Percentiles rank a stretch among this genome's conserved stretches.
phyloP scores from a whole-genome alignment of 495 filamentous ascomycete species.

The Aspergillus egyptiacus region DNA sequence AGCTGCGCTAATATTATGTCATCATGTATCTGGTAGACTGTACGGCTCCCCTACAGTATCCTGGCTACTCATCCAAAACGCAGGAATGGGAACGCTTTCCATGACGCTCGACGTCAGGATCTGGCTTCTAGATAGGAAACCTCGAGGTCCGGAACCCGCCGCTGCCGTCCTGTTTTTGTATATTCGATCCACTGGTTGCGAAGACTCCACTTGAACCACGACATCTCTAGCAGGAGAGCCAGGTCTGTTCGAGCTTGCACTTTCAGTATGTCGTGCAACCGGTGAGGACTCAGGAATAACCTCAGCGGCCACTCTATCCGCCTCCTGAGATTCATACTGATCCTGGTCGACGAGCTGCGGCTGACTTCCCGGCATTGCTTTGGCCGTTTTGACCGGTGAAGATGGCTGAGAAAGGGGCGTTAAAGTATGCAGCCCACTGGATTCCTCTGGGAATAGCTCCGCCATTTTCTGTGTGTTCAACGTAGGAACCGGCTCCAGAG shows the following conservation, averaged over 20 bases:
- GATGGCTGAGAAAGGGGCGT: constrained; percentile 6
- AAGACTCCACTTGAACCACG: constrained; percentile 42
- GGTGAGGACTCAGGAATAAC: constrained; percentile 42
- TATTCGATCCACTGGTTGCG: constrained; percentile 35
- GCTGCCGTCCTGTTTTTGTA: constrained; percentile 6
- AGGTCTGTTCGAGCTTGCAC: constrained; percentile 3
- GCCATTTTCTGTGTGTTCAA: constrained; percentile 40
- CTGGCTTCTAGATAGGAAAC: constrained; percentile 32
- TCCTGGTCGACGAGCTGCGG: constrained; percentile 22
- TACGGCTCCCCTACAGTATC: constrained; percentile 44
- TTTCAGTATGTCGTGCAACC: constrained; percentile 16
- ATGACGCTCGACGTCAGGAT: constrained; percentile 42
- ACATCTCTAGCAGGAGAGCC: constrained; percentile 22
- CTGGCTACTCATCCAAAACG: constrained; percentile 38
- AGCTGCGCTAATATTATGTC: constrained; percentile 18
- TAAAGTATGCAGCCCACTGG: constrained; percentile 15
- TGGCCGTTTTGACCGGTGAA: constrained; percentile 9
- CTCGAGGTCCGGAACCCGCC: constrained; percentile 14
- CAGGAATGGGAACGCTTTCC: constrained; percentile 41
- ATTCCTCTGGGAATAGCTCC: constrained; percentile 37
- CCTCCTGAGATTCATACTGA: constrained; percentile 14
- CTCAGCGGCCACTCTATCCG: constrained; percentile 25
- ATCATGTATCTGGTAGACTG: constrained; percentile 22
- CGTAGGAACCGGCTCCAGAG: constrained; percentile 37
- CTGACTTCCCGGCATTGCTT: too few relatives aligned